A percentile compares a stretch with the other conserved stretches of the same genome.
These are phyloP conservation scores for Alternaria angustiovoidea DNA, from an alignment of 2,329 filamentous ascomycete species.

Conservation along the genomic window DNA sequence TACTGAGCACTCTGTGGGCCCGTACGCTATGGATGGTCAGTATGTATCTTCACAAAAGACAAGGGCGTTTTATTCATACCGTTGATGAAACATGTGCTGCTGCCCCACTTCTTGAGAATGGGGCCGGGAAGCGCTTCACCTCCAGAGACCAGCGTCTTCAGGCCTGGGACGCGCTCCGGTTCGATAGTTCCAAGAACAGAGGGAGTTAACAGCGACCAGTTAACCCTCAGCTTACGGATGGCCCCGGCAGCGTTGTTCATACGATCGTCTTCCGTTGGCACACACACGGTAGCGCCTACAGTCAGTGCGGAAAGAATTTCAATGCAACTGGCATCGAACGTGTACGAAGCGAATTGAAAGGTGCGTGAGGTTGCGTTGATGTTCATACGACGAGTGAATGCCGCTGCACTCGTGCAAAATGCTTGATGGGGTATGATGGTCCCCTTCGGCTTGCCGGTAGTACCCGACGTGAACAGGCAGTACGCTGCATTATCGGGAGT, in stretches of 20 bases:
- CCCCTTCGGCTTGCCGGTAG: constrained; percentile 61
- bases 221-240: constrained; percentile 39
- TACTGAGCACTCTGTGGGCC: constrained; percentile 45
- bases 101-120: constrained; percentile 56
- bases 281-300: constrained; percentile 61
- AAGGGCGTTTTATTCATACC: constrained; percentile 45
- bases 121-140: constrained; percentile 54
- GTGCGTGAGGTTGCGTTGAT: constrained; percentile 65
- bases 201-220: constrained; percentile 43
- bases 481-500: constrained; percentile 62
- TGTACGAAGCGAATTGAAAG: constrained; percentile 60
- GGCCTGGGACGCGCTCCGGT: constrained; percentile 49
- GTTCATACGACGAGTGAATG: constrained; percentile 44
- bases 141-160: constrained; percentile 55
- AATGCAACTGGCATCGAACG: constrained; percentile 64
- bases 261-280: constrained; percentile 63
- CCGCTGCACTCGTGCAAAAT: constrained; percentile 58
- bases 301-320: constrained; percentile 63
- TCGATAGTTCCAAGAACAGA: constrained; percentile 51
- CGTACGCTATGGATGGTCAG: constrained; percentile 33
- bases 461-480: constrained; percentile 63
- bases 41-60: background rate
- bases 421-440: constrained; percentile 70
- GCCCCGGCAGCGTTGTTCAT: constrained; percentile 61
- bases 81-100: constrained; percentile 55